Evolutionary conservation across 202 grass and related monocot species (phyloP).

Genomic region (Alloteropsis angusta): DNA sequence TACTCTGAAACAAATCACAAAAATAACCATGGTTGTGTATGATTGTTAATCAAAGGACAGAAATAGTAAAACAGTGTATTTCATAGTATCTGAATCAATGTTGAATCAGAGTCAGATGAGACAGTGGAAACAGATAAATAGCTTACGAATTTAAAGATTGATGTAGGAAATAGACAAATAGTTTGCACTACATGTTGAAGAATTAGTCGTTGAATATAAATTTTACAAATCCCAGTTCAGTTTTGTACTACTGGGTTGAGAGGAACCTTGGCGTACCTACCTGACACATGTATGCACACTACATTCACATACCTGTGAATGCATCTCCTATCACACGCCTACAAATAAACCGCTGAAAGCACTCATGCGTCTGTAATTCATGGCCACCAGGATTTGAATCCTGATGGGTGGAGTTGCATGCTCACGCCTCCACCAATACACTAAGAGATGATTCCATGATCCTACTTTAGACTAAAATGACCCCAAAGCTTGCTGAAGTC

Average conservation of each 20-base stretch:
- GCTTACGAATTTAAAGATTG: not conserved
- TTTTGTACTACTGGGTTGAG: not conserved
- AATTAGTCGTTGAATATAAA: not conserved
- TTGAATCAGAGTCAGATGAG: not conserved
- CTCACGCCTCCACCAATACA: not conserved
- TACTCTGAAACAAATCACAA: constrained; percentile 55
- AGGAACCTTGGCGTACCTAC: not conserved
- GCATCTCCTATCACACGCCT: not conserved
- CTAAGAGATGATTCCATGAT: not conserved
- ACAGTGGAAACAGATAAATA: not conserved
- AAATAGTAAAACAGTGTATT: not conserved
- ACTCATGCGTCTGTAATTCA: not conserved
- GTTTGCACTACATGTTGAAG: not conserved
- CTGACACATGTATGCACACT: not conserved
- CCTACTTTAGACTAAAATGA: not conserved
- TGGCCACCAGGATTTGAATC: not conserved
- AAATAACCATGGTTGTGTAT: constrained; percentile 3
- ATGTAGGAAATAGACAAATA: not conserved
- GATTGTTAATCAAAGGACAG: not conserved
- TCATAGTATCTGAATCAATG: not conserved
- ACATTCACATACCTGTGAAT: not conserved
- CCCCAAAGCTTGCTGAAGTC: not conserved
- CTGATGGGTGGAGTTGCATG: not conserved
- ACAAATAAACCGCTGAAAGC: not conserved
- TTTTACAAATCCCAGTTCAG: not conserved